Evolutionary conservation across 495 filamentous ascomycete species (phyloP), one percentile per base, ranked within the genome.

Genomic region (Tuber umbilicatum): DNA sequence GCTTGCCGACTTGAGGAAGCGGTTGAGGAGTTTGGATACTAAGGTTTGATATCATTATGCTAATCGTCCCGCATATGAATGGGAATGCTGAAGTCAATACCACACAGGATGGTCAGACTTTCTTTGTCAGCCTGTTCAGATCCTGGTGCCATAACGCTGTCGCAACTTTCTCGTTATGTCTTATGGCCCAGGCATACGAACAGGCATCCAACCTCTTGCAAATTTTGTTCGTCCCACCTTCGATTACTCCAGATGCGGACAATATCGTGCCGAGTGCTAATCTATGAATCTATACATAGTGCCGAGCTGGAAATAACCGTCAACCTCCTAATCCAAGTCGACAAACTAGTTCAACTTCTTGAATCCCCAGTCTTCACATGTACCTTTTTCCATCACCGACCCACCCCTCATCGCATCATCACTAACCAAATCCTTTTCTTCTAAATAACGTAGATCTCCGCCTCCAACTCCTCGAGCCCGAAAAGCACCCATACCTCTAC

Each of bases 81-180:
- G 69, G 83, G 21, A 84, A 45, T 73, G 55, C 71, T 70, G 80
- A 94, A 5, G 27, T 17, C 55, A 64, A 35, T 64, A 35, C 12
- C 27, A 19, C 31, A 35, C 35, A 64, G 89, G 96, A 98, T 77
- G 94, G 94, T 0, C 96, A 98, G 86, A 90, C 89, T 17, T 94
- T 99, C 83, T 99, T 99, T 81, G 92, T 97, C 67, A 89, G 93
- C 5, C 86, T 99, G 3, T 99, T 99, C 83, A 88, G 93, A 68
- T 94, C 94, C 21, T 99, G 96, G 96, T 99, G 96, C 82, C 94
- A 98, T 83, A 99, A 99, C 83, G 93, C 96, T 14, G 96, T 99
- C 31, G 95, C 96, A 10, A 97, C 96, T 0, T 98, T 99, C 83
- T 97, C 94, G 19, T 85, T 99, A 31, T 99, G 96, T 80, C 86